These are phyloP conservation scores for Amaranthus hypochondriacus DNA, from an alignment of 148 eudicot genomes.

Conservation along the genomic window DNA sequence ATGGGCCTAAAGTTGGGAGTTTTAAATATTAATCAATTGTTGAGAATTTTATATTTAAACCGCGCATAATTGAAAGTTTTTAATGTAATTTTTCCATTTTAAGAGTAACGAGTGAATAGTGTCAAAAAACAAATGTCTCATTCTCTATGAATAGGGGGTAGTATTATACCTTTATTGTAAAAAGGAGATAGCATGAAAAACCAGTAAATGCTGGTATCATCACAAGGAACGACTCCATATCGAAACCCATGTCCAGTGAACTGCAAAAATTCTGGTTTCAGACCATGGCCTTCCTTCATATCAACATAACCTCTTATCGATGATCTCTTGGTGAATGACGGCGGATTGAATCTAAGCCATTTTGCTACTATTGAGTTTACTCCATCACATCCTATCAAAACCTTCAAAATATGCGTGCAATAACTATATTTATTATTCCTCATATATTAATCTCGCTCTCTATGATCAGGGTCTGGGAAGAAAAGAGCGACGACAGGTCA, in stretches of 20 bases:
- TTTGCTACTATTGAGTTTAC: slow-evolving; percentile 52
- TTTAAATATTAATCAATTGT: no score
- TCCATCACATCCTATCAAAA: slow-evolving; percentile 54
- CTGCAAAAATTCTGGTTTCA: slow-evolving; percentile 40
- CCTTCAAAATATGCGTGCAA: slow-evolving; percentile 18
- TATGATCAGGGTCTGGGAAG: no score
- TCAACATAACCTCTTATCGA: slow-evolving; percentile 37
- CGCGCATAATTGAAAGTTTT: no score
- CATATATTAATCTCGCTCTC: no score
- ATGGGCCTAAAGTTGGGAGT: no score
- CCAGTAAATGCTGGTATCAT: slow-evolving; percentile 40
- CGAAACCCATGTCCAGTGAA: slow-evolving; percentile 42
- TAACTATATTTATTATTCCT: neutral
- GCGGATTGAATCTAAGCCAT: slow-evolving; percentile 40
- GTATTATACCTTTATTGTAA: slow-evolving; percentile 27
- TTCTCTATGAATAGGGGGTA: neutral
- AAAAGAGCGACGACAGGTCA: no score
- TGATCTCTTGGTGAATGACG: slow-evolving; percentile 31
- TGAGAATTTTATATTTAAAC: no score
- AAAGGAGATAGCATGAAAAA: slow-evolving; percentile 41
- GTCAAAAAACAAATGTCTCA: neutral
- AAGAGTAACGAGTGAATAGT: neutral
- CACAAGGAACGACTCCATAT: slow-evolving; percentile 46
- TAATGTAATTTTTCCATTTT: no score
- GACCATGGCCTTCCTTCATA: slow-evolving; percentile 36